Evolutionary conservation across 345 rosid species (phyloP).

Genomic region (Carallia pectinifolia): DNA sequence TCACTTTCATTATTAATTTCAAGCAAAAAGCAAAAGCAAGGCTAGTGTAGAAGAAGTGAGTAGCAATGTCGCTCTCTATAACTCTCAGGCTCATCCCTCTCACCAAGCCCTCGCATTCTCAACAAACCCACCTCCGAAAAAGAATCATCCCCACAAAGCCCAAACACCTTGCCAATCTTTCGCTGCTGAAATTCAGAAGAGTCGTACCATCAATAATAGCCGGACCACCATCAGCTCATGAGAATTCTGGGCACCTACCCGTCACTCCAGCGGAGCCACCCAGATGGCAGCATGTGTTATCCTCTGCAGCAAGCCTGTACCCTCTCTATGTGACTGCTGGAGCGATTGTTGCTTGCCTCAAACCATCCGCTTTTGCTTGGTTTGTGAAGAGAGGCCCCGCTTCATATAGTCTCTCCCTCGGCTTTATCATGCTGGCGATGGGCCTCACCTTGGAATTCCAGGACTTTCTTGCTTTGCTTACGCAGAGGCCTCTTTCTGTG

Average conservation of each 20-base stretch:
- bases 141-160: constrained; percentile 4
- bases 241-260: constrained; percentile 13
- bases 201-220: background rate
- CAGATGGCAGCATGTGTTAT: constrained; percentile 44
- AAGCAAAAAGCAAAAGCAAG: no score
- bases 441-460: constrained; percentile 64
- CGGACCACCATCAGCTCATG: constrained; percentile 24
- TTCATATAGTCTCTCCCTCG: constrained; percentile 56
- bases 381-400: constrained; percentile 46
- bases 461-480: constrained; percentile 52
- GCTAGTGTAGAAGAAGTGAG: no score
- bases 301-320: constrained; percentile 60
- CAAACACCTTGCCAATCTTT: background rate
- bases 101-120: constrained; percentile 10
- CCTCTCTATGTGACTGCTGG: constrained; percentile 63
- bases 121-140: constrained; percentile 16
- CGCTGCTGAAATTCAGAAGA: constrained; percentile 13
- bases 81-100: constrained; percentile 1
- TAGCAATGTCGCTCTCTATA: constrained; percentile 39
- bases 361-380: constrained; percentile 60
- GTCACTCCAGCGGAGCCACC: constrained; percentile 32
- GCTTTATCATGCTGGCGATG: constrained; percentile 65
- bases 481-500: constrained; percentile 55
- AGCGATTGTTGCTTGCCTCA: constrained; percentile 53
- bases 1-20: no score